Base-by-base conservation (phyloP, 1,139 yeast genomes). In the Meyerozyma guilliermondii region DNA sequence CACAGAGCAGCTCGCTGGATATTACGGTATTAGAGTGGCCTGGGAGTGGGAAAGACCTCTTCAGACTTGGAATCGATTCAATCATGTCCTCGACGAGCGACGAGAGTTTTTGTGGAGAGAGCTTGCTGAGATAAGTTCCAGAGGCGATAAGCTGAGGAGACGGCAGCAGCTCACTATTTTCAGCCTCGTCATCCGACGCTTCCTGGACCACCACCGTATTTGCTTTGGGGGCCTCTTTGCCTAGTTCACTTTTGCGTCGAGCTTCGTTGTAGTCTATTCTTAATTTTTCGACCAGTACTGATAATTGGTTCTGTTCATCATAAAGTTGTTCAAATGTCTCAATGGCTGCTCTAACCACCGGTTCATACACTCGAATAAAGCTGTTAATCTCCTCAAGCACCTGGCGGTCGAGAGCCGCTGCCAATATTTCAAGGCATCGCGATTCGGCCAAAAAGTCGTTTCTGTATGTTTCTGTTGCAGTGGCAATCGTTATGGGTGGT, bases 11-110 rank as follows among this genome's bases (percentile, higher is more conserved):
- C 38, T 69, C 72, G 46, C 76, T 69, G 41, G 65, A 60, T 50
- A 72, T 71, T 9, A 66, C 59, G 34, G 70, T 73, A 42, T 62
- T 62, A 40, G 60, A 62, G 45, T 66, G 68, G 0, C 77, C 77
- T 1, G 77, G 76, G 33, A 73, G 50, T 0, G 72, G 69, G 22
- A 73, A 60, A 38, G 60, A 64, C 37, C 76, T 58, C 43, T 57
- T 63, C 2, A 51, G 50, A 0, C 65, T 58, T 8, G 66, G 60
- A 13, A 70, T 60, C 5, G 55, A 46, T 4, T 45, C 33, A 11
- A 66, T 58, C 41, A 68, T 51, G 24, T 51, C 54, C 11, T 50
- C 43, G 9, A 72, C 40, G 24, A 69, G 55, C 2, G 42, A 35
- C 5, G 59, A 47, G 16, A 72, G 52, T 9, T 59, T 61, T 6